phyloP scores from a whole-genome alignment of 495 filamentous ascomycete genomes.

The Aspergillus sclerotioniger region DNA sequence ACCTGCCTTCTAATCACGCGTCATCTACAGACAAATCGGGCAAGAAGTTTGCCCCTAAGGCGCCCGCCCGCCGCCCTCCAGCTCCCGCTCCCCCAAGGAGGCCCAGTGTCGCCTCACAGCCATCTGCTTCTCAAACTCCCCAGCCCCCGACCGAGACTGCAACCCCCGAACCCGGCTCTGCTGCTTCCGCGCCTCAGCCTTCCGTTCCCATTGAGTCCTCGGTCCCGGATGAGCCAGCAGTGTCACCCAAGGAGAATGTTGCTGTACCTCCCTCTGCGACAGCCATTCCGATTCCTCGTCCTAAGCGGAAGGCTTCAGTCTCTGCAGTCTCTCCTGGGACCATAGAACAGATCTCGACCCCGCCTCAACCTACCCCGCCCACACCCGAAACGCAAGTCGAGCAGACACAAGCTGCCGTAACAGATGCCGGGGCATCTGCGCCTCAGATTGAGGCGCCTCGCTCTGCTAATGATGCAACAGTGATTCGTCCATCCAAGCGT shows the following conservation, averaged over 20 bases:
- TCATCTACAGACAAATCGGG: slow-evolving; percentile 48
- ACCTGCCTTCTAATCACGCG: slow-evolving; percentile 2
- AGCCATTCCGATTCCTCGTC: slow-evolving; percentile 30
- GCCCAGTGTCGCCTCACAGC: slow-evolving; percentile 38
- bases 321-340: slow-evolving; percentile 12
- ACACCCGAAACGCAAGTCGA: not conserved
- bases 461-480: slow-evolving; percentile 14
- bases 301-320: slow-evolving; percentile 30
- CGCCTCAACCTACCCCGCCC: slow-evolving; percentile 14
- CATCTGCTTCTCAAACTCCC: slow-evolving; percentile 35
- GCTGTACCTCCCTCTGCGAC: slow-evolving; percentile 14
- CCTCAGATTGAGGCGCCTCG: not conserved
- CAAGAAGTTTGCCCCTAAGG: slow-evolving; percentile 56
- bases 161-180: slow-evolving; percentile 18
- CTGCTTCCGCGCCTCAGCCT: slow-evolving; percentile 24
- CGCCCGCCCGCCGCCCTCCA: slow-evolving; percentile 44
- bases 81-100: slow-evolving; percentile 35
- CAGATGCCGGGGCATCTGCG: not conserved
- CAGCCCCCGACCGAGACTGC: slow-evolving; percentile 25
- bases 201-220: slow-evolving; percentile 26
- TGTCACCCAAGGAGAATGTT: slow-evolving; percentile 5
- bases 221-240: slow-evolving; percentile 15
- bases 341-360: slow-evolving; percentile 15
- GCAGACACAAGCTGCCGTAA: not conserved
- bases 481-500: slow-evolving; percentile 26